Base-by-base conservation (phyloP, 208 protist genomes). In the Leishmania tarentolae region DNA sequence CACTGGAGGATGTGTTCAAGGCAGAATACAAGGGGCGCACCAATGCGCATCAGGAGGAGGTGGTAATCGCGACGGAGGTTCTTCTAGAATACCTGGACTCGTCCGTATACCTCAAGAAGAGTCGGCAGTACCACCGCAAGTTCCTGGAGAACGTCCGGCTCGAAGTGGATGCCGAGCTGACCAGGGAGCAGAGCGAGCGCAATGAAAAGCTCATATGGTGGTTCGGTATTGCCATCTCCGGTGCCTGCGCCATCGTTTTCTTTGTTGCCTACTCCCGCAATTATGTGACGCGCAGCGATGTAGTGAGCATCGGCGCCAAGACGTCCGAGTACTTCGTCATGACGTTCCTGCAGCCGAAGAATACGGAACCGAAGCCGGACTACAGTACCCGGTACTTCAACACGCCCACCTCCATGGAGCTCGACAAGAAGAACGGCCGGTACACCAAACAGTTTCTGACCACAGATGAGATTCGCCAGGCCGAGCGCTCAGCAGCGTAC, bases 81-180 rank as follows among this genome's bases (percentile, higher is more conserved):
- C 78, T 97, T 31, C 83, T 97, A n/a, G 94, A 96, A 86, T 97
- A 95, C 87, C 75, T 97, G 8, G 92, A 97, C 80, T 95, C 91
- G 47, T 85, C 90, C 31, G 69, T 92, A 19, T 81, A 82, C 78
- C 53, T 87, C 56, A 97, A 97, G 87, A 96, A 96, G 88, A 95
- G 86, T 61, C 80, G 88, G 4, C 89, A 91, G 83, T 95, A 96
- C 87, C 95, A 97, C 86, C 81, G 90, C 31, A 75, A 93, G 47
- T 90, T 94, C 56, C 70, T 97, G 40, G 90, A 97, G 63, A 93
- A 92, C 76, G 87, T 88, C 1, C 84, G 94, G 13, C 70, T 78
- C 1, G 80, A 91, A 47, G 83, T 97, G 52, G 94, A 97, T 52
- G 73, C 86, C 47, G 91, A 96, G 82, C 81, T 90, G 11, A 79